A percentile compares a stretch with the other conserved stretches of the same genome.
Conservation (phyloP, 345 rosid species). For the Acer campestre region DNA sequence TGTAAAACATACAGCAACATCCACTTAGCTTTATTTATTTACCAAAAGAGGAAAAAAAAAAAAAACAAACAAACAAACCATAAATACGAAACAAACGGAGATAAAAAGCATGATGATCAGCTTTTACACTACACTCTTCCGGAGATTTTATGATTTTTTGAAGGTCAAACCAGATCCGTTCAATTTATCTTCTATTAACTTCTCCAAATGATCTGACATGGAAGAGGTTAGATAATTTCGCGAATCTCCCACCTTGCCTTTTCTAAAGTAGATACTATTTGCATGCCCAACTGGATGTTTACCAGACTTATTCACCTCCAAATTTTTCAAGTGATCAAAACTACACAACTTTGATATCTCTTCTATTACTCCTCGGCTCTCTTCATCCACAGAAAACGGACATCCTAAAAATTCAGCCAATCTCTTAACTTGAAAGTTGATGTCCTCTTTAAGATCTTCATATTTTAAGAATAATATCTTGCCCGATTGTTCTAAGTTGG, state of each 20-base stretch:
- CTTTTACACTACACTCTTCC: no score
- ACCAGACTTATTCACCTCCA: conserved; percentile 40
- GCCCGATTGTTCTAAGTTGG: conserved; percentile 21
- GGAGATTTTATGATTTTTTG: neutral
- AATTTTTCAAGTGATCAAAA: conserved; percentile 37
- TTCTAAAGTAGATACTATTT: conserved; percentile 32
- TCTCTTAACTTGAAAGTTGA: conserved; percentile 14
- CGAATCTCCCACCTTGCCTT: conserved; percentile 47
- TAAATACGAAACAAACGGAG: no score
- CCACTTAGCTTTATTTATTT: no score
- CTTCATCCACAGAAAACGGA: conserved; percentile 29
- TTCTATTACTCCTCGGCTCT: conserved; percentile 21
- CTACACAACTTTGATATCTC: conserved; percentile 40
- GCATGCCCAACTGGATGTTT: conserved; percentile 16
- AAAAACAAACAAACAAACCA: no score
- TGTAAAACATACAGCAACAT: no score
- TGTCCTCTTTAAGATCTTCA: conserved; percentile 27
- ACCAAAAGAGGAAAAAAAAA: no score
- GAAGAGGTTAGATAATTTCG: conserved; percentile 32
- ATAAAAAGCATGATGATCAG: no score
- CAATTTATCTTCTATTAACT: conserved; percentile 30
- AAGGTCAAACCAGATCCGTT: conserved; percentile 24
- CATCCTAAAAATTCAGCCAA: conserved; percentile 36
- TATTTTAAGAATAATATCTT: conserved; percentile 29
- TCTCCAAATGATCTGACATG: conserved; percentile 36